phyloP scores from a whole-genome alignment of 2,329 filamentous ascomycete genomes.

The Penicillium fuscoglaucum region DNA sequence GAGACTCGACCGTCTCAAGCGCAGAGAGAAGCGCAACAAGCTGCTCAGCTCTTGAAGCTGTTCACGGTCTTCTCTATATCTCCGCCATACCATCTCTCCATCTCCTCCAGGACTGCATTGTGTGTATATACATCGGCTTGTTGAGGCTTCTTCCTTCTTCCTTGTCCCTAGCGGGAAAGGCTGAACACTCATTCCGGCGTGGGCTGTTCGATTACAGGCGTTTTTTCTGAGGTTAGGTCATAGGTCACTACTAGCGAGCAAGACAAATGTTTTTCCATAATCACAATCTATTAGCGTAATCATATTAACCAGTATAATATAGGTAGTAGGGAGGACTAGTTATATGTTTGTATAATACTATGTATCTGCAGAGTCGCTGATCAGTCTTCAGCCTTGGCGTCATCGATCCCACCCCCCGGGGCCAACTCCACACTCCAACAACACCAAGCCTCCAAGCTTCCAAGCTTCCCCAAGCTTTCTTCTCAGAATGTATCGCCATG shows the following conservation, averaged over 20 bases:
- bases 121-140: slow-evolving; percentile 2
- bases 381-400: slow-evolving; percentile 5
- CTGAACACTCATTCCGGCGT: slow-evolving; percentile 6
- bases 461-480: background rate
- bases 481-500: slow-evolving; percentile 16
- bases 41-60: slow-evolving; percentile 45
- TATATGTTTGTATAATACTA: too few relatives aligned
- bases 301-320: too few relatives aligned
- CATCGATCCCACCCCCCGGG: background rate
- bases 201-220: slow-evolving; percentile 16
- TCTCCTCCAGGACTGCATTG: slow-evolving; percentile 3
- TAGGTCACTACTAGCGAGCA: slow-evolving; percentile 13
- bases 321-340: background rate
- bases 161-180: slow-evolving; percentile 4
- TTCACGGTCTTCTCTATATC: slow-evolving; percentile 10
- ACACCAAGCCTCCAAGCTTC: background rate
- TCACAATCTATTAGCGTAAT: background rate
- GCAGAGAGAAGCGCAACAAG: slow-evolving; percentile 86
- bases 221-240: slow-evolving; percentile 20
- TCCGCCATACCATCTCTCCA: slow-evolving; percentile 3
- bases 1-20: slow-evolving; percentile 86
- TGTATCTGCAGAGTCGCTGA: background rate
- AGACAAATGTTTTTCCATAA: slow-evolving; percentile 10
- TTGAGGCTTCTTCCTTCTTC: slow-evolving; percentile 1
- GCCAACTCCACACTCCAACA: slow-evolving; percentile 6